Percentiles rank a stretch among this genome's conserved stretches.
Conservation (phyloP, 148 eudicot species). For the Drosera capensis region DNA sequence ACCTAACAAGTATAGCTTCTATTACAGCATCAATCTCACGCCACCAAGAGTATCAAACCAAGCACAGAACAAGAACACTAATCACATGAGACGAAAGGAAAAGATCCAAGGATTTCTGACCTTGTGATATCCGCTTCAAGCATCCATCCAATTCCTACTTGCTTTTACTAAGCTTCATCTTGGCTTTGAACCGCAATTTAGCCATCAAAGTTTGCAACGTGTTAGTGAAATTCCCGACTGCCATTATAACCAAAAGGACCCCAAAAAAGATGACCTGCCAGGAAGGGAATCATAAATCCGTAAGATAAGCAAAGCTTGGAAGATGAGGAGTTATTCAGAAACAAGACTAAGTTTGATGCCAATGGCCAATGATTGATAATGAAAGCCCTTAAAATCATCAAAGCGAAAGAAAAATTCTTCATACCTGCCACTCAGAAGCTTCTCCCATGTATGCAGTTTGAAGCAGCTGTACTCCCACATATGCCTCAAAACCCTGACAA, state of each 20-base stretch:
- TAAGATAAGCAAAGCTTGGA: neutral
- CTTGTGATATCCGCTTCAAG: too few species aligned
- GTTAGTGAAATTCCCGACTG: conserved; percentile 28
- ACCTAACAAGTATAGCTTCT: too few species aligned
- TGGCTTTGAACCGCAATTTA: conserved; percentile 36
- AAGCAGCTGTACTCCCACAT: conserved; percentile 31
- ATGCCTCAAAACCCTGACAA: conserved; percentile 42
- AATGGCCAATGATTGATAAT: too few species aligned
- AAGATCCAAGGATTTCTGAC: too few species aligned
- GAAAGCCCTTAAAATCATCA: too few species aligned
- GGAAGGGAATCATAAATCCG: neutral
- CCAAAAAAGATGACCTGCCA: conserved; percentile 39
- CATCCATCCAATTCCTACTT: conserved; percentile 26
- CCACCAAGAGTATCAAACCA: too few species aligned
- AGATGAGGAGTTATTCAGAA: too few species aligned
- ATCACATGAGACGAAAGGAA: too few species aligned
- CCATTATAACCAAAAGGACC: conserved; percentile 29
- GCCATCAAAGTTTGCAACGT: conserved; percentile 30
- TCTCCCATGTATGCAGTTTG: conserved; percentile 30
- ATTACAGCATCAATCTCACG: too few species aligned
- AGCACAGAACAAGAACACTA: too few species aligned
- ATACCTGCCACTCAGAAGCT: conserved; percentile 43
- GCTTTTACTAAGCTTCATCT: conserved; percentile 39
- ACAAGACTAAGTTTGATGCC: too few species aligned
- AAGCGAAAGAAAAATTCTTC: neutral